Base-by-base conservation (phyloP, 2,329 filamentous ascomycete species). In the Paraconiothyrium brasiliense region DNA sequence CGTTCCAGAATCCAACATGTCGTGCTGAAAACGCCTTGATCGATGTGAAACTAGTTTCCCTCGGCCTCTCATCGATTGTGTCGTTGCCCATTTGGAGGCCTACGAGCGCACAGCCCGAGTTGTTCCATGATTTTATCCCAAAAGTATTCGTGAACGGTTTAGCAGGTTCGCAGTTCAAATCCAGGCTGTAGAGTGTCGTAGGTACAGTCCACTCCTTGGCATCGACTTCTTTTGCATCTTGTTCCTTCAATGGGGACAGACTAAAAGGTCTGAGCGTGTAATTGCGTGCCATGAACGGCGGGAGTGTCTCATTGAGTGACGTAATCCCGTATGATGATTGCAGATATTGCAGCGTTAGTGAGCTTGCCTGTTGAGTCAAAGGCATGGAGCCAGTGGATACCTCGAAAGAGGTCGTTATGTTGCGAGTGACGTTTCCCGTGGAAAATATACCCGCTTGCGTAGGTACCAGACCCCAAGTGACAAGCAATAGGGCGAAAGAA, bases 391-490 rank as follows among this genome's bases (percentile, higher is more conserved):
- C 22, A 0, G 66, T 76, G 0, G 76, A 76, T 0, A 60, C 61
- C 0, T 46, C 43, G 55, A 78, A 78, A 0, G 64, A 7, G 0
- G 54, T 6, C 0, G 61, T 2, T 0, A 67, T 52, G 0, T 62
- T 70, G 1, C 74, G 70, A 0, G 49, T 67, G 0, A 85, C 70
- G 0, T 68, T 69, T 0, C 71, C 68, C 0, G 75, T 78, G 0
- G 84, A 63, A 5, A 89, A 84, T 0, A 88, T 80, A n/a, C 85
- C 82, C 30, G 84, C 82, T 67, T 88, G 85, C 0, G 84, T 66
- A 0, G 87, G 87, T 0, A 86, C 87, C 0, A 89, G 63, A 0
- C 81, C 74, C 84, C 84, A 88, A 2, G 85, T 84, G 0, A 88
- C 79, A 0, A 87, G 48, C 0, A 89, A 73, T 64, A 86, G 82